These are phyloP conservation scores for Dillenia suffruticosa DNA, from an alignment of 164 flowering plant genomes.

Conservation along the genomic window DNA sequence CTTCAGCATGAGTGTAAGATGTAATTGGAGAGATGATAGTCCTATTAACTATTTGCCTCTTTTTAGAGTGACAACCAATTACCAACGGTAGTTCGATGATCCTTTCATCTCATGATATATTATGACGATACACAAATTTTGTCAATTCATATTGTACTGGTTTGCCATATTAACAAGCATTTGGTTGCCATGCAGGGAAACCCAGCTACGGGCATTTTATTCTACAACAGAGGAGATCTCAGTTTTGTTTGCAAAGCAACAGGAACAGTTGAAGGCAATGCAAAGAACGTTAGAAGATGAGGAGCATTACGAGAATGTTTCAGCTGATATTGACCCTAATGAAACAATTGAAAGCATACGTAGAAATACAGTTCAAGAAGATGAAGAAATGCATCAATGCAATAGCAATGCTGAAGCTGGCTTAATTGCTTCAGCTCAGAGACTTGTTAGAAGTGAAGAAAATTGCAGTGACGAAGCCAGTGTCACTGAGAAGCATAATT, in stretches of 20 bases:
- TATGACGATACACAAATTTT: too few relatives aligned
- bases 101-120: too few relatives aligned
- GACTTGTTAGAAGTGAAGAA: slow-evolving; percentile 24
- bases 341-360: slow-evolving; percentile 12
- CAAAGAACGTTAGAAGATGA: slow-evolving; percentile 93
- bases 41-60: too few relatives aligned
- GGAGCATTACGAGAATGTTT: slow-evolving; percentile 71
- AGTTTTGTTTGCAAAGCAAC: slow-evolving; percentile 74
- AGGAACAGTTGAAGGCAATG: slow-evolving; percentile 93
- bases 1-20: too few relatives aligned
- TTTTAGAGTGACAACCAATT: too few relatives aligned
- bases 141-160: too few relatives aligned
- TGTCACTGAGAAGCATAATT: slow-evolving; percentile 82
- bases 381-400: slow-evolving; percentile 12
- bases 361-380: slow-evolving; percentile 19
- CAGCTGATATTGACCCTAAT: slow-evolving; percentile 53
- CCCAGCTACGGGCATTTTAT: slow-evolving; percentile 93
- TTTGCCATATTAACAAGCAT: background rate
- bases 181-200: slow-evolving; percentile 61
- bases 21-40: too few relatives aligned
- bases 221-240: slow-evolving; percentile 97
- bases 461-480: slow-evolving; percentile 61
- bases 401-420: slow-evolving; percentile 35
- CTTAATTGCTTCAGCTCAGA: slow-evolving; percentile 47
- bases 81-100: too few relatives aligned